These are phyloP conservation scores for Aspergillus thermomutatus DNA, from an alignment of 2,329 filamentous ascomycete species.

Conservation along the genomic window DNA sequence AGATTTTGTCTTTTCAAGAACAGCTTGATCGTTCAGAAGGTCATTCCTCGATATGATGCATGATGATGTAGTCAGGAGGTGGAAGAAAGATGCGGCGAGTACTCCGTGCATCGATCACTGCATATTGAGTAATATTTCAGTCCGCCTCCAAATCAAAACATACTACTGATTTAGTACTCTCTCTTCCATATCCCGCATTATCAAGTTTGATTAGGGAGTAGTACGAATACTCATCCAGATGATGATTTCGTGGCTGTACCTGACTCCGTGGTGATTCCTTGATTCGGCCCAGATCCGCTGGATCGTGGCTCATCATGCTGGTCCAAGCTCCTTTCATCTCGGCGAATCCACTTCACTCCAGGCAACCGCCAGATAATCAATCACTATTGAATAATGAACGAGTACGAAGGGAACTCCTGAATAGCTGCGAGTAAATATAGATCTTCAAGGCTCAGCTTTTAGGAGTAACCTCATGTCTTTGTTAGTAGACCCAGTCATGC, in stretches of 20 bases:
- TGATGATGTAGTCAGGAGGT: neutral
- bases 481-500: neutral
- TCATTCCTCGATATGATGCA: neutral
- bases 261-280: neutral
- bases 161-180: neutral
- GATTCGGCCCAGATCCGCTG: neutral
- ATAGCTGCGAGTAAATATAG: neutral
- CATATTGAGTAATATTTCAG: too few species aligned
- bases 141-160: too few species aligned
- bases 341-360: slow-evolving; percentile 6
- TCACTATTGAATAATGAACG: neutral
- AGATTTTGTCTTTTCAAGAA: too few species aligned
- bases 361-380: slow-evolving; percentile 5
- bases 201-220: neutral
- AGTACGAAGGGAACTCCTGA: neutral
- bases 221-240: neutral
- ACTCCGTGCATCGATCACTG: neutral
- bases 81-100: neutral
- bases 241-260: neutral
- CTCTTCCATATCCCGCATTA: too few species aligned
- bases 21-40: too few species aligned
- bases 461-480: neutral
- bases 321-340: slow-evolving; percentile 3
- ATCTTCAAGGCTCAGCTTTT: neutral
- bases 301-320: slow-evolving; percentile 6